A percentile compares a stretch with the other conserved stretches of the same genome.
phyloP scores from a whole-genome alignment of 2,329 filamentous ascomycete genomes.

The Aspergillus terreus region DNA sequence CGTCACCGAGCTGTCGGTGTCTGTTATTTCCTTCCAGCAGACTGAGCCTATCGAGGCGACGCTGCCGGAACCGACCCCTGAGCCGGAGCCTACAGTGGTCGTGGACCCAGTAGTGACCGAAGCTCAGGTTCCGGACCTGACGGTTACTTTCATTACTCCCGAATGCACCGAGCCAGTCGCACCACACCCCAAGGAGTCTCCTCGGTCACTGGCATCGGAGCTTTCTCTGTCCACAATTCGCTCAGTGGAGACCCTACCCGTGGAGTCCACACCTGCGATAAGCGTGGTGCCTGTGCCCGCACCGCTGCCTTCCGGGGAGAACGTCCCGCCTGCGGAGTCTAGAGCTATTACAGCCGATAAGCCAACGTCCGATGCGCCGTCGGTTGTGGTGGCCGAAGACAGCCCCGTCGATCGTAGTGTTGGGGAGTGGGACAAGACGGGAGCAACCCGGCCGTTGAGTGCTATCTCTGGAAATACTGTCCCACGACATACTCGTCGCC shows the following conservation, averaged over 20 bases:
- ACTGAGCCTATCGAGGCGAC: slow-evolving; percentile 23
- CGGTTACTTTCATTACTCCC: slow-evolving; percentile 26
- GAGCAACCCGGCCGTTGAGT: slow-evolving; percentile 52
- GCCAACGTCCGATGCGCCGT: slow-evolving; percentile 29
- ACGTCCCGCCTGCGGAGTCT: slow-evolving; percentile 17
- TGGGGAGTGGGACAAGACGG: slow-evolving; percentile 25
- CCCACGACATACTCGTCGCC: slow-evolving; percentile 22
- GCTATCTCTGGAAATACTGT: slow-evolving; percentile 60
- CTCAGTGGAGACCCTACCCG: slow-evolving; percentile 46
- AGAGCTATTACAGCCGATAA: slow-evolving; percentile 16
- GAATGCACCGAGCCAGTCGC: slow-evolving; percentile 31
- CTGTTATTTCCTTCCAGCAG: slow-evolving; percentile 25
- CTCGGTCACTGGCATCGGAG: slow-evolving; percentile 25
- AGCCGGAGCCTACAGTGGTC: slow-evolving; percentile 13
- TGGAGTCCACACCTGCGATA: slow-evolving; percentile 32
- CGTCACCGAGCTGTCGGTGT: slow-evolving; percentile 22
- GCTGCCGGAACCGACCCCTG: slow-evolving; percentile 13
- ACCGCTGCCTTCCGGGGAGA: slow-evolving; percentile 20
- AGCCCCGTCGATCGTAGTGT: slow-evolving; percentile 56
- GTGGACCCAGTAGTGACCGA: slow-evolving; percentile 13
- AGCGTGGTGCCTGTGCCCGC: slow-evolving; percentile 10
- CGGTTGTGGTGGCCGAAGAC: slow-evolving; percentile 59
- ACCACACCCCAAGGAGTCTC: slow-evolving; percentile 17
- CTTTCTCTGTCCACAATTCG: slow-evolving; percentile 41
- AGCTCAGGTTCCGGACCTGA: slow-evolving; percentile 17